Evolutionary conservation across 768 basidiomycete species (phyloP).

Genomic region (Paxillus rubicundulus): DNA sequence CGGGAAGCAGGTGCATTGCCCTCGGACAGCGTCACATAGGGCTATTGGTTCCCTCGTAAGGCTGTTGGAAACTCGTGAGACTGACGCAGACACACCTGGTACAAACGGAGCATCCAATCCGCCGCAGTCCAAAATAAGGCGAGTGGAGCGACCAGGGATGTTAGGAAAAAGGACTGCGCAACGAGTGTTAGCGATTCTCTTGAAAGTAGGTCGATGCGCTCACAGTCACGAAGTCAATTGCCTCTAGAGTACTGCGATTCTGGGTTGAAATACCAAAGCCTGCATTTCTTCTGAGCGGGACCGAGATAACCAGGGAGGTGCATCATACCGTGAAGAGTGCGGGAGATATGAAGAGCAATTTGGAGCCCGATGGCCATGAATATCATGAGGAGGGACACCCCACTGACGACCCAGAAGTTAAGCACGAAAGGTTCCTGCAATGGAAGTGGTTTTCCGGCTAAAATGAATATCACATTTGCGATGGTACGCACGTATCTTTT

Average conservation of each 20-base stretch:
- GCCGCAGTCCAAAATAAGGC: constrained; percentile 48
- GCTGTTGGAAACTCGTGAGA: neutral
- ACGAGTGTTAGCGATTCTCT: neutral
- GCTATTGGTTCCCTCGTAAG: constrained; percentile 38
- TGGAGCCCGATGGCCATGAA: constrained; percentile 47
- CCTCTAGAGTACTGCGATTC: constrained; percentile 49
- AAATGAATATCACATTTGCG: neutral
- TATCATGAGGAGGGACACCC: constrained; percentile 43
- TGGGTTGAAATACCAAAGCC: constrained; percentile 51
- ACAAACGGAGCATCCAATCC: constrained; percentile 55
- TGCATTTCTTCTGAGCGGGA: constrained; percentile 21
- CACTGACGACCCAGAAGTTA: constrained; percentile 41
- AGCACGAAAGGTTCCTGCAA: constrained; percentile 29
- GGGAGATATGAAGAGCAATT: constrained; percentile 42
- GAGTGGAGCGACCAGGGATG: constrained; percentile 47
- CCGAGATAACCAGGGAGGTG: constrained; percentile 7
- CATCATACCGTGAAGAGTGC: constrained; percentile 40
- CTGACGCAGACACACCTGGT: constrained; percentile 50
- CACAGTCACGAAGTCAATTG: constrained; percentile 44
- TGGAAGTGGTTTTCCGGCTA: neutral
- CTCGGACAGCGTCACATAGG: constrained; percentile 55
- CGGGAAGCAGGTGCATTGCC: constrained; percentile 55
- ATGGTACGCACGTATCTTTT: constrained; percentile 42
- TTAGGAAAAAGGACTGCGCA: constrained; percentile 57
- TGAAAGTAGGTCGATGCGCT: constrained; percentile 18